These are phyloP conservation scores for Amoebophrya sp. DNA, from an alignment of 169 alveolate species.

Conservation along the genomic window DNA sequence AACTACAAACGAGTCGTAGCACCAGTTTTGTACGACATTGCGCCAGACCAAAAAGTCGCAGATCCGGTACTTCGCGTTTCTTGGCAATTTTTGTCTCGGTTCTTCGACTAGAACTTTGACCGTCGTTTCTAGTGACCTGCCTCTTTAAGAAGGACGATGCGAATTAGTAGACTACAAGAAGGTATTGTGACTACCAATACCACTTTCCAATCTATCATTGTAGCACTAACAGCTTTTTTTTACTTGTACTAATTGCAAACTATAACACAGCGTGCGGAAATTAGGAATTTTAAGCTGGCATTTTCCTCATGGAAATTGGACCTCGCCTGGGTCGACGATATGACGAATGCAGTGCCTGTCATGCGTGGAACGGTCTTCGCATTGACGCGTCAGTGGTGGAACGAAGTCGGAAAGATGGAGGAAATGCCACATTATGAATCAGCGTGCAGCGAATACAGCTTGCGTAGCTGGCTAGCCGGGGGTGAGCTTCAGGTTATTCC, in stretches of 20 bases:
- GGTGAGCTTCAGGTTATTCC: neutral
- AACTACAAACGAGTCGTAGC: neutral
- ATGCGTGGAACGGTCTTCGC: neutral
- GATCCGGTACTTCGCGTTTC: neutral
- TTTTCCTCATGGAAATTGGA: neutral
- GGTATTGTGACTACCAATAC: neutral
- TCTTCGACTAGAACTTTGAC: neutral
- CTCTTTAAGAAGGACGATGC: neutral
- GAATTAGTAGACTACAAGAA: neutral
- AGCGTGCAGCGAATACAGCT: neutral
- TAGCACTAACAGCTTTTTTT: too few species aligned
- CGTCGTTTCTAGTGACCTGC: neutral
- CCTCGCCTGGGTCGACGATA: conserved; percentile 3
- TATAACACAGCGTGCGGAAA: neutral
- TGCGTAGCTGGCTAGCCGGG: conserved; percentile 14
- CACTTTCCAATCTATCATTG: too few species aligned
- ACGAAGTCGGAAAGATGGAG: neutral
- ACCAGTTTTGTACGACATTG: neutral
- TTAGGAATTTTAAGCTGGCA: neutral
- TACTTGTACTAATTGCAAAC: too few species aligned
- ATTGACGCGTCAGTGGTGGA: neutral
- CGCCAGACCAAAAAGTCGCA: neutral
- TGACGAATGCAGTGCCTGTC: neutral
- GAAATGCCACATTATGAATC: neutral
- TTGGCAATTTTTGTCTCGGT: neutral